Conservation (phyloP, 1,139 yeast species). For the Hyphopichia fennica region DNA sequence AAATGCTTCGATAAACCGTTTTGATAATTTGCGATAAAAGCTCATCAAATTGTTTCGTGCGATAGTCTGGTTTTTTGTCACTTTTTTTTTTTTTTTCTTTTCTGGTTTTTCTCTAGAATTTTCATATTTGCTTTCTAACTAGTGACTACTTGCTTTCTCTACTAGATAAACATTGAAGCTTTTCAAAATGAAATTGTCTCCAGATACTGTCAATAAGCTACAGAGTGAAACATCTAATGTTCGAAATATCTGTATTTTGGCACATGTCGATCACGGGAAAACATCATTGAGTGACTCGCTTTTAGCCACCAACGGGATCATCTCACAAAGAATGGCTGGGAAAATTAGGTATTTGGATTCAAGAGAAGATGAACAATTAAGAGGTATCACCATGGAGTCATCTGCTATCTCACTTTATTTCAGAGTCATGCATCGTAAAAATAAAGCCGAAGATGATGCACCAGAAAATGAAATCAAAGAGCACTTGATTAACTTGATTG, state of each 20-base stretch:
- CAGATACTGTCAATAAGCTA: conserved; percentile 61
- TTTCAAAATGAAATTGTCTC: conserved; percentile 48
- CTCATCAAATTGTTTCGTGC: background rate
- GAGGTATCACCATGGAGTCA: conserved; percentile 98
- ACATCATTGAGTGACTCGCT: conserved; percentile 92
- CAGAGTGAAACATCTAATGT: conserved; percentile 71
- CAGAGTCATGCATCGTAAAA: conserved; percentile 52
- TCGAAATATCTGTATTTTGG: conserved; percentile 90
- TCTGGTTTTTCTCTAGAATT: no score
- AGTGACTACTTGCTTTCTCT: background rate
- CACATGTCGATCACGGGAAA: conserved; percentile 99
- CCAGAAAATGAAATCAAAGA: conserved; percentile 57
- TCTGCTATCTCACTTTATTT: conserved; percentile 89
- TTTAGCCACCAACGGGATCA: conserved; percentile 93
- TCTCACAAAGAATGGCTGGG: conserved; percentile 93
- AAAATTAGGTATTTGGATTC: conserved; percentile 91
- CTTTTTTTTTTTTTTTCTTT: background rate
- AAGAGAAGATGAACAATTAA: conserved; percentile 89
- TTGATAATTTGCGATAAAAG: no score
- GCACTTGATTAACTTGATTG: conserved; percentile 86
- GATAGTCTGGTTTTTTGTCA: background rate
- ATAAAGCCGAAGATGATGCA: conserved; percentile 26
- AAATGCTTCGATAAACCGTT: no score
- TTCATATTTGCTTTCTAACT: background rate
- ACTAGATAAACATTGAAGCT: no score